Evolutionary conservation across 306 rosid genomes (phyloP).

Genomic region (Sesbania bispinosa): DNA sequence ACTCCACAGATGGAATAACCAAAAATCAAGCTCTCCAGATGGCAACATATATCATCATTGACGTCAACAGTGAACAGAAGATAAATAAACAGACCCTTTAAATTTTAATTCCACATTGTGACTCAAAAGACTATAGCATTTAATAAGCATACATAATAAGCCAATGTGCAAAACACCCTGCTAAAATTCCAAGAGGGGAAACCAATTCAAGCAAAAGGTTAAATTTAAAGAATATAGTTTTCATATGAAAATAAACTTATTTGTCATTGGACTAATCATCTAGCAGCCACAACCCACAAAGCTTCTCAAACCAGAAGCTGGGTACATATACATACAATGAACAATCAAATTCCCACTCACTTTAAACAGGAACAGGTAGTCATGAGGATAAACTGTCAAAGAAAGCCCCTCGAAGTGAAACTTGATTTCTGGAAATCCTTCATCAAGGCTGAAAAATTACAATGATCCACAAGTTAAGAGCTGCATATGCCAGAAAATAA

Average conservation of each 20-base stretch:
- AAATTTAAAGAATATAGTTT: background rate
- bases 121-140: no score
- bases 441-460: constrained; percentile 57
- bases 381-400: constrained; percentile 59
- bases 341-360: constrained; percentile 37
- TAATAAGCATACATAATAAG: background rate
- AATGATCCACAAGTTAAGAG: constrained; percentile 12
- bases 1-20: background rate
- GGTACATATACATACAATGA: background rate
- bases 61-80: background rate
- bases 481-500: constrained; percentile 8
- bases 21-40: background rate
- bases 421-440: constrained; percentile 61
- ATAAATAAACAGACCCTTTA: background rate
- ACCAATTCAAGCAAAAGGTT: background rate
- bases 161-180: background rate
- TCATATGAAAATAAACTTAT: constrained; percentile 7
- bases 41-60: background rate
- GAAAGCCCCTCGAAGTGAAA: constrained; percentile 54
- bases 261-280: background rate
- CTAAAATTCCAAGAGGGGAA: background rate
- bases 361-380: constrained; percentile 52
- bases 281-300: constrained; percentile 3
- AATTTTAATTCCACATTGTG: background rate
- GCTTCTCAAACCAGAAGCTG: background rate